A percentile compares a stretch with the other conserved stretches of the same genome.
phyloP scores from a whole-genome alignment of 768 basidiomycete species.

The Cystobasidium tubakii region DNA sequence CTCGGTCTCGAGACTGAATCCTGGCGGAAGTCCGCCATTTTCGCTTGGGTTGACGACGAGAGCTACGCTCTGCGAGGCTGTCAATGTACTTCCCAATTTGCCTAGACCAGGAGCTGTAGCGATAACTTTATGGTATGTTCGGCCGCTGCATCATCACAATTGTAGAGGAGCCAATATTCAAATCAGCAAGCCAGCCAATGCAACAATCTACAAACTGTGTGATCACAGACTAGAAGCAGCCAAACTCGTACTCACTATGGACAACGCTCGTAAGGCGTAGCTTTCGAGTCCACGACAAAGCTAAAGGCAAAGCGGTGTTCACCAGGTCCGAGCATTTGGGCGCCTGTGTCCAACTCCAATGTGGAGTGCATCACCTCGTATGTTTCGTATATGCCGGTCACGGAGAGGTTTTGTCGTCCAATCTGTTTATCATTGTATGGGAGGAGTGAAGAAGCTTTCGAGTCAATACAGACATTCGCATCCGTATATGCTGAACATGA shows the following conservation, averaged over 20 bases:
- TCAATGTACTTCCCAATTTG: conserved; percentile 17
- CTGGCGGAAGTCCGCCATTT: conserved; percentile 27
- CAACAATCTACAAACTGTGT: too few species aligned
- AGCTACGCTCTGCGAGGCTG: conserved; percentile 5
- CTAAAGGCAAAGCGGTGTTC: conserved; percentile 25
- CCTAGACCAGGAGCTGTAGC: conserved; percentile 30
- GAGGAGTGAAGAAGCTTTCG: not conserved
- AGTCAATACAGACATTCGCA: not conserved
- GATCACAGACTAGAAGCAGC: too few species aligned
- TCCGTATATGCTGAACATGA: too few species aligned
- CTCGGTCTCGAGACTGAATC: conserved; percentile 16
- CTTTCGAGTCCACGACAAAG: conserved; percentile 9
- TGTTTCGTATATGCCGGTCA: conserved; percentile 14
- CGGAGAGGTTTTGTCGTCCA: conserved; percentile 16
- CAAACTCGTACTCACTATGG: not conserved
- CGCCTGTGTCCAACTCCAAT: conserved; percentile 23
- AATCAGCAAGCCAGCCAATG: too few species aligned
- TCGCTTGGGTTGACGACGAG: conserved; percentile 13
- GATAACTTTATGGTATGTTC: conserved; percentile 23
- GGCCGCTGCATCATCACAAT: not conserved
- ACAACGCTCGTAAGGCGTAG: conserved; percentile 32
- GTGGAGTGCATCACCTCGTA: not conserved
- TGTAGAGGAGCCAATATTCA: too few species aligned
- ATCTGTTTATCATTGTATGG: not conserved
- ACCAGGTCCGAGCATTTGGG: conserved; percentile 27